Base-by-base conservation (phyloP, 257 asterid species). In the Ocimum tenuiflorum region DNA sequence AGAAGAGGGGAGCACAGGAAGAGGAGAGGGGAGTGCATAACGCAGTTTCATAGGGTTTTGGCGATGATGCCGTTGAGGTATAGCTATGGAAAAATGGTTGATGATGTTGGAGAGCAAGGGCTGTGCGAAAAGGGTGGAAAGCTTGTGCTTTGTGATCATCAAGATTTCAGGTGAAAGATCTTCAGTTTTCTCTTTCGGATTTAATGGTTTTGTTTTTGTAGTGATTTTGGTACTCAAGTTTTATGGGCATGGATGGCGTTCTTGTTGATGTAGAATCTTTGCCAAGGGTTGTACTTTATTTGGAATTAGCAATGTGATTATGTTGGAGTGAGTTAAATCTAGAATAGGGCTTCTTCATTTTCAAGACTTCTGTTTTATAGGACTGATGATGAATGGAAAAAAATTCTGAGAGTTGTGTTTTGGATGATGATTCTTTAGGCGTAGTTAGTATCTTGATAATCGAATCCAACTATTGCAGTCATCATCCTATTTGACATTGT, bases 21-120 rank as follows among this genome's bases (percentile, higher is more conserved):
- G 85, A 85, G 90, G 56, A 89, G 97, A 75, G 97, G 95, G 51
- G 87, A 81, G 8, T 92, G 99, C 63, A 81, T 92, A 46, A 63
- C 57, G 38, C 85, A 83, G 74, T 92, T 92, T 19, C 99, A 92
- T 70, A 67, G 85, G 50, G 72, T 85, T 35, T 63, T 82, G 71
- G 91, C 88, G 62, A 80, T 64, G 49, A 82, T 94, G 95, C 96
- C 97, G 15, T 78, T 89, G 82, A 80, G 76, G 75, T 89, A 87
- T 60, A 83, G 91, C 59, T 86, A 80, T 66, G 96, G 99, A 29
- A 86, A 84, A 75, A 73, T 92, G 62, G 90, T 86, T 68, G 71
- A 80, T 51, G 81, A 79, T 49, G 80, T 86, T 59, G 95, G 94
- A 9, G 99, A 92, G 69, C 97, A 89, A 66, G 94, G 96, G 13